These are phyloP conservation scores for Phytophthora syringae DNA, from an alignment of 352 stramenopile genomes.

Conservation along the genomic window DNA sequence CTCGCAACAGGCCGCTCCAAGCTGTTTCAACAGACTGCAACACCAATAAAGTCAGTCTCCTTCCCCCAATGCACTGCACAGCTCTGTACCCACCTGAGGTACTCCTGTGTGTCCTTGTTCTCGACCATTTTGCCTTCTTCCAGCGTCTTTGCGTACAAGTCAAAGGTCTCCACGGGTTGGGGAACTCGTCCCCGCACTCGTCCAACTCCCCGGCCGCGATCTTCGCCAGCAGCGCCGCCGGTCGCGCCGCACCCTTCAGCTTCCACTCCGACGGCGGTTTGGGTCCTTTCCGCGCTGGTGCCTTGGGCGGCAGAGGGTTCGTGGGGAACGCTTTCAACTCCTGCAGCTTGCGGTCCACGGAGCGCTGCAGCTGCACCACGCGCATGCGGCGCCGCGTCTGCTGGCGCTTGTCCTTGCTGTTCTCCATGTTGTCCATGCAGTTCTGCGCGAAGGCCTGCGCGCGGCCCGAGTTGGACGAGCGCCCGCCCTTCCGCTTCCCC, in stretches of 20 bases:
- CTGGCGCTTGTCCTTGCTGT: slow-evolving; percentile 66
- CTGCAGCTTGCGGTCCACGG: slow-evolving; percentile 73
- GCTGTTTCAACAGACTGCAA: slow-evolving; percentile 60
- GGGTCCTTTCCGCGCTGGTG: slow-evolving; percentile 59
- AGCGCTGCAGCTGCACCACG: slow-evolving; percentile 81
- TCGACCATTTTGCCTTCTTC: slow-evolving; percentile 61
- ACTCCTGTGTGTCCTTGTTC: slow-evolving; percentile 70
- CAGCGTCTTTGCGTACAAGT: slow-evolving; percentile 70
- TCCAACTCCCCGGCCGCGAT: slow-evolving; percentile 85
- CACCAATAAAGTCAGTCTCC: slow-evolving; percentile 8
- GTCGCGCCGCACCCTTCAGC: slow-evolving; percentile 76
- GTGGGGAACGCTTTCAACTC: slow-evolving; percentile 68
- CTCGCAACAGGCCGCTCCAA: slow-evolving; percentile 75
- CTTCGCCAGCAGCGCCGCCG: slow-evolving; percentile 71
- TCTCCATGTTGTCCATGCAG: slow-evolving; percentile 66
- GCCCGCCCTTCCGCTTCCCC: slow-evolving; percentile 70
- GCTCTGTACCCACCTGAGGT: slow-evolving; percentile 52
- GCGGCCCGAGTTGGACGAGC: slow-evolving; percentile 47
- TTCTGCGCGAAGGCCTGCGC: slow-evolving; percentile 69
- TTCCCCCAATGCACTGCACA: neutral
- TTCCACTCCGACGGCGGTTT: slow-evolving; percentile 75
- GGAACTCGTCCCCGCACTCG: slow-evolving; percentile 75
- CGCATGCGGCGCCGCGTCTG: slow-evolving; percentile 77
- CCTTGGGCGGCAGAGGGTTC: slow-evolving; percentile 42
- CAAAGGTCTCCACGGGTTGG: slow-evolving; percentile 79